These are phyloP conservation scores for Stachybotrys chlorohalonatus DNA, from an alignment of 2,329 filamentous ascomycete genomes.

Conservation along the genomic window DNA sequence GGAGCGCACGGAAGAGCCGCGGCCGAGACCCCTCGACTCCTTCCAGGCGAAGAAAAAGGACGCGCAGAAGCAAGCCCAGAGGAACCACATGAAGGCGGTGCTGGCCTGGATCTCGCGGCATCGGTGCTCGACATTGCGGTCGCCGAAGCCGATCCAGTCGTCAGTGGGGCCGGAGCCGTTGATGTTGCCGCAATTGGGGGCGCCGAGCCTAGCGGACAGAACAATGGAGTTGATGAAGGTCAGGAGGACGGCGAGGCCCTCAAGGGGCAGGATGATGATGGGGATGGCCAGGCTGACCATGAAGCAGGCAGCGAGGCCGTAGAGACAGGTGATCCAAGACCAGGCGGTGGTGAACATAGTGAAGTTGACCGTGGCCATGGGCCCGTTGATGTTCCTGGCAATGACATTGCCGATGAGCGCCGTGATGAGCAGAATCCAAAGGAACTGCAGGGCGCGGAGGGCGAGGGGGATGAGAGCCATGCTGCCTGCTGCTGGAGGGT, in stretches of 20 bases:
- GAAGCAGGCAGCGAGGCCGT: slow-evolving; percentile 49
- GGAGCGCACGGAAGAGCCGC: slow-evolving; percentile 30
- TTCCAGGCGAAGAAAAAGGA: slow-evolving; percentile 46
- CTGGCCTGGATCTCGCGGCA: slow-evolving; percentile 69
- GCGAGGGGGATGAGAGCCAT: slow-evolving; percentile 31
- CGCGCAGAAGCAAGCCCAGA: slow-evolving; percentile 53
- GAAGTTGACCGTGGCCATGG: slow-evolving; percentile 46
- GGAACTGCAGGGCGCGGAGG: slow-evolving; percentile 39
- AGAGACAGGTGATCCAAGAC: slow-evolving; percentile 56
- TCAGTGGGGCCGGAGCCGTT: slow-evolving; percentile 16
- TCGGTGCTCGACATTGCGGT: slow-evolving; percentile 48
- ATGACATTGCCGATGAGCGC: slow-evolving; percentile 52
- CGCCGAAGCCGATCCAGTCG: slow-evolving; percentile 56
- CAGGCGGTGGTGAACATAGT: slow-evolving; percentile 62
- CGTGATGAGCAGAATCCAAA: slow-evolving; percentile 44
- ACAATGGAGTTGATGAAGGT: slow-evolving; percentile 63
- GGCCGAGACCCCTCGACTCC: slow-evolving; percentile 36
- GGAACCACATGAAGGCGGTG: slow-evolving; percentile 72
- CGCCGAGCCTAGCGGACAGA: slow-evolving; percentile 58
- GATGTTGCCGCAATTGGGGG: slow-evolving; percentile 57
- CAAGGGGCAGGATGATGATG: slow-evolving; percentile 44
- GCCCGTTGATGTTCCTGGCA: slow-evolving; percentile 35
- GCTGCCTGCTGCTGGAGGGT: slow-evolving; percentile 9
- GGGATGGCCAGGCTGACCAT: slow-evolving; percentile 43
- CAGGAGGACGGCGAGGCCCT: slow-evolving; percentile 54